Percentiles rank a stretch among this genome's conserved stretches.
phyloP scores from a whole-genome alignment of 768 basidiomycete species.

The Suillus placidus region DNA sequence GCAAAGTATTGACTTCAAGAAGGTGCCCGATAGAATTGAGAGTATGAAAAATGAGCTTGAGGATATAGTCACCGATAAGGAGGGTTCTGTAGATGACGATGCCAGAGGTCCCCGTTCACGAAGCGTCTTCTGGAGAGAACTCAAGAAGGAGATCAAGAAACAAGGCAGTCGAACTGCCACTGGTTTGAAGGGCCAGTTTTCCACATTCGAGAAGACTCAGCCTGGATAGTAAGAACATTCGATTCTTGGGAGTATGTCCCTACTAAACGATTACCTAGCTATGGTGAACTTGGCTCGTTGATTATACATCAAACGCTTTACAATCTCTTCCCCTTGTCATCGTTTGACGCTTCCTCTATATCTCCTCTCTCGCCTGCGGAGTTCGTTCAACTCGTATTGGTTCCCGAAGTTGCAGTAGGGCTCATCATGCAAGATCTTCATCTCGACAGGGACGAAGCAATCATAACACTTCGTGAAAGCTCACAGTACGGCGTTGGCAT shows the following conservation, averaged over 20 bases:
- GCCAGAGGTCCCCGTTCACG: conserved; percentile 36
- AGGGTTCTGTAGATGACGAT: conserved; percentile 17
- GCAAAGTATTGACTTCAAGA: conserved; percentile 63
- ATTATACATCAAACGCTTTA: conserved; percentile 80
- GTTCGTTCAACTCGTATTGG: conserved; percentile 80
- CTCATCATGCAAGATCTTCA: conserved; percentile 79
- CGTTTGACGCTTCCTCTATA: conserved; percentile 54
- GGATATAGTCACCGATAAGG: conserved; percentile 53
- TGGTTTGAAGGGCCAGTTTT: conserved; percentile 74
- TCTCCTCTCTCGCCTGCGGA: conserved; percentile 71
- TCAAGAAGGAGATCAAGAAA: conserved; percentile 60
- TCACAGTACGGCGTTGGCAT: conserved; percentile 81
- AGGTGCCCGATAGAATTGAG: conserved; percentile 54
- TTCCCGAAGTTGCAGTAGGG: conserved; percentile 81
- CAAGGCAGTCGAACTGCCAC: conserved; percentile 67
- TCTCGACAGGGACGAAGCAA: conserved; percentile 49
- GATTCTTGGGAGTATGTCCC: neutral
- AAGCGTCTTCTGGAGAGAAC: conserved; percentile 70
- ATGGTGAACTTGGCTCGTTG: conserved; percentile 82
- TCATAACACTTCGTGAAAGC: conserved; percentile 70
- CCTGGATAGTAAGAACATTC: conserved; percentile 79
- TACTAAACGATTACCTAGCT: conserved; percentile 48
- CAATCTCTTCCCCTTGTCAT: conserved; percentile 67
- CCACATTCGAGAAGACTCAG: conserved; percentile 78
- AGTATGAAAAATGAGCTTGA: conserved; percentile 51